Base-by-base conservation (phyloP, 129 eudicot species). In the Ambrosia artemisiifolia region DNA sequence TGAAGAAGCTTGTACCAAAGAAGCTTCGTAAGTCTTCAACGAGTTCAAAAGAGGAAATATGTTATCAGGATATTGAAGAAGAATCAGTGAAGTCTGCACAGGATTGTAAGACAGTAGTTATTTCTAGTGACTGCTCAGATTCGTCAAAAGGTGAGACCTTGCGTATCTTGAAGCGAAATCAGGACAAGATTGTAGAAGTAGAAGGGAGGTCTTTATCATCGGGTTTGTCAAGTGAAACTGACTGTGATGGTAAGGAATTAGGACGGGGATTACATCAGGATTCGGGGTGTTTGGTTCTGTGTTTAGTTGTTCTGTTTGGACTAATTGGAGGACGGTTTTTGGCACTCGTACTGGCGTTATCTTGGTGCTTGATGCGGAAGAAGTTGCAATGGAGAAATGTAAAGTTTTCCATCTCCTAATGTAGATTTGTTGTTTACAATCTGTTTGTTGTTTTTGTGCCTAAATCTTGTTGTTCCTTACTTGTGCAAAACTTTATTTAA, bases 341-440 rank as follows among this genome's bases (percentile, higher is more conserved):
- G 60, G 98, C 96, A 10, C 53, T 87, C 43, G 76, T 69, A 72
- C 76, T 89, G 30, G 82, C 90, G 28, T 50, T 93, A 47, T 66
- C 80, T 12, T 93, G 96, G 88, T 87, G 89, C 74, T 72, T 85
- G 75, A 17, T 87, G 46, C 36, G 78, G 81, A 92, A 85, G 80
- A 57, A 44, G 54, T 53, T 40, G 65, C 73, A 65, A 53, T 78
- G 77, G 77, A 78, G 67, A 71, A 78, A 64, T 78, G 82, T 78
- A 53, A 78, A 43, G 73, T 54, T 78, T 43, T 53, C 51, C 78
- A 71, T 16, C 48, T 78, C 61, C 62, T 78, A 71, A 71, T 36
- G 6, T 71, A 64, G 77, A 55, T 63, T 28, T 71, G 78, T 77
- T 60, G 40, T 65, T 71, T 70, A 70, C 17, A 53, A 63, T 53